Percentiles rank a stretch among this genome's conserved stretches.
Conservation (phyloP, 345 rosid species). For the Populus pruinosa region DNA sequence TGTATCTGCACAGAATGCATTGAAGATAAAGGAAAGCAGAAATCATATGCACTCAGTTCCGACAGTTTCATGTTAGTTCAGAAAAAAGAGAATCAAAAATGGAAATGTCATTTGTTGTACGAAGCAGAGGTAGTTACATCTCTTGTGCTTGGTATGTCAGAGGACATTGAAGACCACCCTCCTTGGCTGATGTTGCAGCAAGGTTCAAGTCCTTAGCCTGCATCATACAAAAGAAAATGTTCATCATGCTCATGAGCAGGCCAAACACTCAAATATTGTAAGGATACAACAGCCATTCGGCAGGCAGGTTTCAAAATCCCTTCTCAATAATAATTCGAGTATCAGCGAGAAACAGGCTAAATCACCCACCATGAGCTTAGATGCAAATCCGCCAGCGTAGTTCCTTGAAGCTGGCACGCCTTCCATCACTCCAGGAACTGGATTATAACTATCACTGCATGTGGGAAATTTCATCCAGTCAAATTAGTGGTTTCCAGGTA, state of each 20-base stretch:
- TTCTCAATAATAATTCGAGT: not conserved
- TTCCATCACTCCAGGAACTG: constrained; percentile 96
- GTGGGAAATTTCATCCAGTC: constrained; percentile 9
- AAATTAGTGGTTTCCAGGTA: not conserved
- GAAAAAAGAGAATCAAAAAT: no score
- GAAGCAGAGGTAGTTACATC: constrained; percentile 51
- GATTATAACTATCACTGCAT: constrained; percentile 80
- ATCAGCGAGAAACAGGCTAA: not conserved
- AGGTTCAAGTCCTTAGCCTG: constrained; percentile 88
- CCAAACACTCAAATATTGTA: not conserved
- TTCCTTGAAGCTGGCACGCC: constrained; percentile 86
- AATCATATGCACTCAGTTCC: not conserved
- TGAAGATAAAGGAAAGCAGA: not conserved
- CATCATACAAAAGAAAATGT: constrained; percentile 11
- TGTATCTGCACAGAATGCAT: constrained; percentile 48
- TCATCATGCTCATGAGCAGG: not conserved
- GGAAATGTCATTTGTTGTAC: no score
- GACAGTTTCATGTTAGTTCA: not conserved
- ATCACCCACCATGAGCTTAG: constrained; percentile 72
- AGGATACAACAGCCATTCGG: not conserved
- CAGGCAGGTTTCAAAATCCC: not conserved
- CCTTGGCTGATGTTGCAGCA: constrained; percentile 64
- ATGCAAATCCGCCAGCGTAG: constrained; percentile 74
- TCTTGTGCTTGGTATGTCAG: constrained; percentile 53
- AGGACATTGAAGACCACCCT: constrained; percentile 47